Conservation (phyloP, 1,284 basidiomycete species). For the Cryptococcus sp. region DNA sequence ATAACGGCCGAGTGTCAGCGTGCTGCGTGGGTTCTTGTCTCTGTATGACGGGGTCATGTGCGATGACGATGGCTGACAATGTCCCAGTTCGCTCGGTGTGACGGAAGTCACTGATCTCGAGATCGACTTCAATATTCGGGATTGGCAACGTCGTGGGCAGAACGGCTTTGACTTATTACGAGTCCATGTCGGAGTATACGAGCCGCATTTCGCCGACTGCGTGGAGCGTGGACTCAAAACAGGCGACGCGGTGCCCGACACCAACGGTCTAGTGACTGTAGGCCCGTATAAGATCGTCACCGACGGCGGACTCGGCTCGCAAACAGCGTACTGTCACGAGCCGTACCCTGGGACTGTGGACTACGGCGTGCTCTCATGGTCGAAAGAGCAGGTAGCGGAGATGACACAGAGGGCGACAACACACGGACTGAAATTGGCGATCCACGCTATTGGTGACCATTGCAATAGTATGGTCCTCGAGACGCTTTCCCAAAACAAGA, state of each 20-base stretch:
- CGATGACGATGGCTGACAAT: background rate
- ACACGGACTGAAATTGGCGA: constrained; percentile 37
- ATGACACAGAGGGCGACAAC: constrained; percentile 28
- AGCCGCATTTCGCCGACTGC: constrained; percentile 36
- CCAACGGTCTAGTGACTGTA: constrained; percentile 32
- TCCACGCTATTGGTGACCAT: constrained; percentile 48
- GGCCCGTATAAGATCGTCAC: constrained; percentile 47
- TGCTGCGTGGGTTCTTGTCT: constrained; percentile 31
- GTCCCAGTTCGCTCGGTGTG: constrained; percentile 33
- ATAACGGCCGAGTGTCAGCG: constrained; percentile 28
- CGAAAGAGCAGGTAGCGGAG: constrained; percentile 22
- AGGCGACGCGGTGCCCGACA: constrained; percentile 34
- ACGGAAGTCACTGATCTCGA: constrained; percentile 50
- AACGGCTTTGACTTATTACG: constrained; percentile 35
- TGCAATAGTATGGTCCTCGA: constrained; percentile 36
- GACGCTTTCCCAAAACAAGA: constrained; percentile 20
- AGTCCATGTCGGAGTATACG: constrained; percentile 44
- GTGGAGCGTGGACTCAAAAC: constrained; percentile 27
- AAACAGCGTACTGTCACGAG: constrained; percentile 46
- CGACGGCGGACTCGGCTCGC: constrained; percentile 26
- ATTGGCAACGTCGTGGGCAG: constrained; percentile 31
- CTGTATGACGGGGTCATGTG: background rate
- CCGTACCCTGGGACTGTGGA: constrained; percentile 36
- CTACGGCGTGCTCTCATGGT: constrained; percentile 29
- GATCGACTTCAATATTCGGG: constrained; percentile 37